Conservation (phyloP, 306 rosid species). For the Cicer pinnatifidum region DNA sequence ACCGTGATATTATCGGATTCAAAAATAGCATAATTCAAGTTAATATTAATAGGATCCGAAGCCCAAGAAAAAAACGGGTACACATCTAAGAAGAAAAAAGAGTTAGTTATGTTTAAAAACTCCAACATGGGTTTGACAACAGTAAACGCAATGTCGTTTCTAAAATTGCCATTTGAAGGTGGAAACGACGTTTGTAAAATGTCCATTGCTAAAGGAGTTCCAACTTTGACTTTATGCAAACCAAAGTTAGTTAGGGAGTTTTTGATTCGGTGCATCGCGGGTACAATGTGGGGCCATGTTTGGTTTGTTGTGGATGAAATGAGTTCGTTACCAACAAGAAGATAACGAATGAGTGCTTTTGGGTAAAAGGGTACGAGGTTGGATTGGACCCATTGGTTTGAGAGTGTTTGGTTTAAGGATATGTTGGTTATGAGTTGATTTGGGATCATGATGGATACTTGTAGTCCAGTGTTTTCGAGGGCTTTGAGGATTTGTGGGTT, state of each 20-base stretch:
- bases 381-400: conserved; percentile 61
- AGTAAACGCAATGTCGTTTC: conserved; percentile 57
- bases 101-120: conserved; percentile 65
- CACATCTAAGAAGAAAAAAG: conserved; percentile 79
- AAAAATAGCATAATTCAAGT: conserved; percentile 62
- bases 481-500: conserved; percentile 61
- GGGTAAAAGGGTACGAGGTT: conserved; percentile 66
- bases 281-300: conserved; percentile 61
- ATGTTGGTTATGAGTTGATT: conserved; percentile 65
- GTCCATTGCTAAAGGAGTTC: conserved; percentile 73
- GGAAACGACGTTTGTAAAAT: conserved; percentile 71
- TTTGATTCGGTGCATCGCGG: conserved; percentile 67
- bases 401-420: conserved; percentile 61
- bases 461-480: conserved; percentile 56
- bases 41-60: conserved; percentile 55
- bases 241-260: conserved; percentile 48
- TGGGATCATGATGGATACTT: conserved; percentile 75
- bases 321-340: conserved; percentile 84
- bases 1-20: conserved; percentile 54
- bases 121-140: conserved; percentile 70
- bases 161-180: conserved; percentile 74
- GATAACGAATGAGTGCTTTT: conserved; percentile 64
- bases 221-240: conserved; percentile 67
- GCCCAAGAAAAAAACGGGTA: conserved; percentile 78
- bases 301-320: conserved; percentile 46